Base-by-base conservation (phyloP, 2,329 filamentous ascomycete genomes). In the Hymenoscyphus salicellus region DNA sequence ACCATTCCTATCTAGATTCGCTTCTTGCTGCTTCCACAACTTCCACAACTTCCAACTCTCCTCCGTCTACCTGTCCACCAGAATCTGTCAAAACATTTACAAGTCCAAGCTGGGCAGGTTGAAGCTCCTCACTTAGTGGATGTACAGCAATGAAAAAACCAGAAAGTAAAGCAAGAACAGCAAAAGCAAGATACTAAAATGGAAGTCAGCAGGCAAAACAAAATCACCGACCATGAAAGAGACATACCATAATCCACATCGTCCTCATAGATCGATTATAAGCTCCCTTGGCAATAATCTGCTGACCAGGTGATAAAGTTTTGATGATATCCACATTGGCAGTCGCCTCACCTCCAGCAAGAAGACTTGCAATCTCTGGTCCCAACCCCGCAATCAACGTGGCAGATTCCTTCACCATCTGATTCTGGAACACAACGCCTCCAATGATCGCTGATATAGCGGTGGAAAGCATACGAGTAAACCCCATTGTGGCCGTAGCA, bases 401-500 rank as follows among this genome's bases (percentile, higher is more conserved):
- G 0, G 63, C 11, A 23, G 59, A 63, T 1, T 66, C 65, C 52
- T 73, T 74, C 49, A 72, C 66, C 72, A 76, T 75, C 56, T 79
- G 77, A 68, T 83, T 83, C 62, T 83, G 81, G 65, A 84, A 83
- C 5, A 84, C 78, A 0, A 82, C 81, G 1, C 80, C 78, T 10
- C 81, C 81, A 3, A 84, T 74, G 0, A 84, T 80, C 10, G 83
- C 76, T 0, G 79, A 81, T 32, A 83, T 77, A 0, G 81, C 76
- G 0, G 79, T 78, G 0, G 78, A 78, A 5, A 83, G 64, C 20
- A 72, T 69, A 11, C 90, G 86, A 10, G 88, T 81, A 73, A 91
- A 90, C 14, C 68, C 70, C 32, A 89, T 88, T 1, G 86, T 87
- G 0, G 87, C 83, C 0, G 88, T 90, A 0, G 85, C 87, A 1